phyloP scores from a whole-genome alignment of 306 rosid genomes.

The Ammopiptanthus mongolicus region DNA sequence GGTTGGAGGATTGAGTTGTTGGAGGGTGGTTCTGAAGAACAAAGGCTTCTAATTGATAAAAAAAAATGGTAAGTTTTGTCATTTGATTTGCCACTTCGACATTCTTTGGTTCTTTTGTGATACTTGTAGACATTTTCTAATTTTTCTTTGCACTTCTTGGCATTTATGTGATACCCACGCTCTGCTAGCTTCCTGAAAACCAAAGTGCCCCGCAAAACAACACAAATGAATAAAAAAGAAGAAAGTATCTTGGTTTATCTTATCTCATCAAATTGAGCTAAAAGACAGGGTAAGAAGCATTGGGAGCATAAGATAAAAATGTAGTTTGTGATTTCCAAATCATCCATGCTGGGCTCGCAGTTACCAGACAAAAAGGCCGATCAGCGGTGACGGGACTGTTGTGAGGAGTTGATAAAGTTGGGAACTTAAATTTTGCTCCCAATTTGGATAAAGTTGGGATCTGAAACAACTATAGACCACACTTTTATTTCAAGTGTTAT shows the following conservation, averaged over 20 bases:
- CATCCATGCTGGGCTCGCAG: no score
- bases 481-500: no score
- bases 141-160: conserved; percentile 94
- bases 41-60: conserved; percentile 73
- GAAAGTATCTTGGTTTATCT: conserved; percentile 11
- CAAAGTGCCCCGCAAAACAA: neutral
- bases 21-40: conserved; percentile 34
- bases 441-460: no score
- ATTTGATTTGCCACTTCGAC: conserved; percentile 72
- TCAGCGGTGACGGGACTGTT: no score
- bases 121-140: conserved; percentile 94
- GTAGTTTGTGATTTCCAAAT: no score
- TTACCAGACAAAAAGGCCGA: no score
- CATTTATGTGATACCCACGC: conserved; percentile 71
- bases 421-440: no score
- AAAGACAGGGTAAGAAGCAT: conserved; percentile 21
- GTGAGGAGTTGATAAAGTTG: no score
- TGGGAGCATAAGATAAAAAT: conserved; percentile 15
- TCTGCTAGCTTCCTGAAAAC: conserved; percentile 78
- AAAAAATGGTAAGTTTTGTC: conserved; percentile 81
- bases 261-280: conserved; percentile 36
- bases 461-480: no score
- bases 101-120: conserved; percentile 89
- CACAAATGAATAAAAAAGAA: neutral
- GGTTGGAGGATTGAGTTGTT: conserved; percentile 7